Evolutionary conservation across 2,329 filamentous ascomycete genomes (phyloP), one percentile per base, ranked within the genome.

Genomic region (Aspergillus versicolor): DNA sequence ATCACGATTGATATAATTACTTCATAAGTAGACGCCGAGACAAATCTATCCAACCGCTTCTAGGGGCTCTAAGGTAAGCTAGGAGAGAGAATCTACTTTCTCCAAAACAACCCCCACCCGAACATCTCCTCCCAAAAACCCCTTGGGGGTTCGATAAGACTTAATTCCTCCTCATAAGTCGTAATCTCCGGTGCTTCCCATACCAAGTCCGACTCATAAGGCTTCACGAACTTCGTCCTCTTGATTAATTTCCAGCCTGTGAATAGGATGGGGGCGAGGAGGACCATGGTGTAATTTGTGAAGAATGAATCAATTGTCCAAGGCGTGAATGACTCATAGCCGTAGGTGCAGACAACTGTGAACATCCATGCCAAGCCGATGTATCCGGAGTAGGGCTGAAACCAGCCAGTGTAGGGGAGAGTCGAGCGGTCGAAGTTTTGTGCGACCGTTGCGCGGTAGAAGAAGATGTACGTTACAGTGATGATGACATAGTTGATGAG

Each of bases 211-310:
- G 50, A 43, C 34, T 63, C 59, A 3, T 40, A 15, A 2, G 59
- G 54, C 12, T 44, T 43, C 1, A 61, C 15, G 19, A 52, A 49
- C 6, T 34, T 37, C 0, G 59, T 61, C 3, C 42, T 38, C 19
- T 59, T 59, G 12, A 58, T 12, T 1, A 61, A 11, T 72, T 91
- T 92, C 85, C 88, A 91, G 3, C 81, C 82, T 1, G 85, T 32
- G 69, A 83, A 91, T 4, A 91, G 74, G 0, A 84, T 64, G 0
- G 87, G 87, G 65, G 88, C 89, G 2, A 89, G 72, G 7, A 83
- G 81, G 38, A 91, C 80, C 65, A 79, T 47, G 81, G 86, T 83
- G 70, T 91, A 91, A 75, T 84, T 86, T 67, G 89, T 89, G 42
- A 92, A 75, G 70, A 92, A 92, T 15, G 80, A 82, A 0, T 78